Evolutionary conservation across 164 flowering plant species (phyloP).

Genomic region (Malania oleifera): DNA sequence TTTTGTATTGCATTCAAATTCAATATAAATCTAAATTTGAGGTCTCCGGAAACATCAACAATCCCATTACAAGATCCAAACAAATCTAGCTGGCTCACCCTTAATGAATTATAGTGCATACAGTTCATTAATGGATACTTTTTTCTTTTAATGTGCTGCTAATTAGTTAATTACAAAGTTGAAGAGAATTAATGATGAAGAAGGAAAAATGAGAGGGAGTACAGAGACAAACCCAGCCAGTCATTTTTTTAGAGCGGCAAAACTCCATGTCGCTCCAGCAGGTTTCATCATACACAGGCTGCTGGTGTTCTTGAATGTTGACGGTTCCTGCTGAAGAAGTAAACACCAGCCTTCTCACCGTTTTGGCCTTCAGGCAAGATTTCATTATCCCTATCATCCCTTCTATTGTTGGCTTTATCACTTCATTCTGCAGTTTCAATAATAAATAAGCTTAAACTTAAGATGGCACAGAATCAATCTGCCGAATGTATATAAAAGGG

Average conservation of each 20-base stretch:
- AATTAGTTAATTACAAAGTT: too few species aligned
- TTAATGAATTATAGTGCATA: too few species aligned
- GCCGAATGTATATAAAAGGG: too few species aligned
- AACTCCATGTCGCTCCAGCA: slow-evolving; percentile 55
- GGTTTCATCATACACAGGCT: slow-evolving; percentile 40
- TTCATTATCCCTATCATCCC: slow-evolving; percentile 48
- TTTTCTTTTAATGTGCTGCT: too few species aligned
- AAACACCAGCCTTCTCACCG: slow-evolving; percentile 45
- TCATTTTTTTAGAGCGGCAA: slow-evolving; percentile 40
- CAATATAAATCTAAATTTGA: too few species aligned
- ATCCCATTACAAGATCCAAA: too few species aligned
- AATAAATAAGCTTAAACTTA: too few species aligned
- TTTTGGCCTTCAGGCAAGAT: slow-evolving; percentile 45
- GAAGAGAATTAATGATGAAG: background rate
- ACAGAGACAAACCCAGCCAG: slow-evolving; percentile 41
- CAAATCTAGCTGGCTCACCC: too few species aligned
- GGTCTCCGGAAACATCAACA: too few species aligned
- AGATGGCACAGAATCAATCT: too few species aligned
- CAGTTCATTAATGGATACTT: too few species aligned
- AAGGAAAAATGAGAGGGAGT: background rate
- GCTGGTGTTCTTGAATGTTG: slow-evolving; percentile 30
- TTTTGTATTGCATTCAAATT: too few species aligned
- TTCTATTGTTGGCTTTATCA: slow-evolving; percentile 53
- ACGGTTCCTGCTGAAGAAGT: slow-evolving; percentile 66
- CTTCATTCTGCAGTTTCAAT: slow-evolving; percentile 42